Evolutionary conservation across 2,329 filamentous ascomycete species (phyloP).

Genomic region (Exophiala xenobiotica): DNA sequence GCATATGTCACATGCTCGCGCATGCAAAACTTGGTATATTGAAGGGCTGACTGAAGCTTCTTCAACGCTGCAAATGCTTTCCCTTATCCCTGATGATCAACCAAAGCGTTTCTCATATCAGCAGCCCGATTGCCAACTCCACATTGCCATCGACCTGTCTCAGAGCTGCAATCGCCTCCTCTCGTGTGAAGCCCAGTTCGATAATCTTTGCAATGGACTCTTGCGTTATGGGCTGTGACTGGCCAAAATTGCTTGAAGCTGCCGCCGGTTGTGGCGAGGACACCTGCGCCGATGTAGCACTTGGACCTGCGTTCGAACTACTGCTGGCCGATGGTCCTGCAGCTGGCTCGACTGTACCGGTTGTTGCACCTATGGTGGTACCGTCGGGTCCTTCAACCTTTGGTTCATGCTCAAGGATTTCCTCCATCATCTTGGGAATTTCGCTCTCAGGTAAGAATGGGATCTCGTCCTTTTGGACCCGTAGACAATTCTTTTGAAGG

Average conservation of each 20-base stretch:
- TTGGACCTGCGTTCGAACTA: conserved; percentile 4
- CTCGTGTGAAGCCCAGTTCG: conserved; percentile 72
- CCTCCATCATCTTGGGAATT: conserved; percentile 76
- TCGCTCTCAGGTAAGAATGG: conserved; percentile 89
- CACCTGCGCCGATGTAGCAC: conserved; percentile 22
- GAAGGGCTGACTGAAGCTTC: too few species aligned
- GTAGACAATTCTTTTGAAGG: conserved; percentile 75
- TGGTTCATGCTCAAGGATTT: conserved; percentile 73
- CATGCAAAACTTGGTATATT: too few species aligned
- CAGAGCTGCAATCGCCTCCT: conserved; percentile 76
- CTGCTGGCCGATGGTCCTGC: conserved; percentile 5
- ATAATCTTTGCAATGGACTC: conserved; percentile 74
- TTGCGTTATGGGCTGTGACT: conserved; percentile 48
- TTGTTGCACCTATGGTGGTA: conserved; percentile 80
- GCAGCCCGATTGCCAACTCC: conserved; percentile 79
- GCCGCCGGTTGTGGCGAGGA: conserved; percentile 26
- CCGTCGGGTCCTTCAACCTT: conserved; percentile 81
- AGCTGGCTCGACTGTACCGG: conserved; percentile 59
- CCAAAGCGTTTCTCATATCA: conserved; percentile 45
- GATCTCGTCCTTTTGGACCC: conserved; percentile 86
- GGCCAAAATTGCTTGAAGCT: conserved; percentile 24
- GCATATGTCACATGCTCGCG: too few species aligned
- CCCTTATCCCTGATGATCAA: too few species aligned
- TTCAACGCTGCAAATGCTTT: too few species aligned
- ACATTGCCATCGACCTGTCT: conserved; percentile 82